Evolutionary conservation across 2,329 filamentous ascomycete genomes (phyloP).

Genomic region (Westerdykella ornata): DNA sequence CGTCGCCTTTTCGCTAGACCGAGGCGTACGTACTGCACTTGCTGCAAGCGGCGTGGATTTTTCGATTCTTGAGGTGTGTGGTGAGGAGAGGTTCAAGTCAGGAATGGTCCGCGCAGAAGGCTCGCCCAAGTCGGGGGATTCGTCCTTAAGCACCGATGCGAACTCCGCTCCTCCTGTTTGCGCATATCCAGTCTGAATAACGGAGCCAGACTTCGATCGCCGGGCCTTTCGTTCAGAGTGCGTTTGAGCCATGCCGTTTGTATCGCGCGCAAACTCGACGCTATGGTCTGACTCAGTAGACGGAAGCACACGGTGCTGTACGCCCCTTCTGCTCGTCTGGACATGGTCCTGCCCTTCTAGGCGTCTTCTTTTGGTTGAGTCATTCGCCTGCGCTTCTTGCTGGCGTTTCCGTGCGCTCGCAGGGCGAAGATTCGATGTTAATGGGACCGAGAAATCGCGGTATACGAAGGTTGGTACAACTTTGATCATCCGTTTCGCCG

Average conservation of each 20-base stretch:
- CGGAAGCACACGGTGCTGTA: constrained; percentile 23
- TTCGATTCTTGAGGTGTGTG: constrained; percentile 2
- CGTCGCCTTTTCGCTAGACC: background rate
- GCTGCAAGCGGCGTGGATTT: background rate
- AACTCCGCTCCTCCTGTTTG: constrained; percentile 20
- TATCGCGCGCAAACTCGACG: constrained; percentile 39
- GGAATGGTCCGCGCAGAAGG: constrained; percentile 3
- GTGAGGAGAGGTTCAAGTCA: constrained; percentile 6
- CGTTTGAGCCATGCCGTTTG: background rate
- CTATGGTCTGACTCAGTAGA: constrained; percentile 20
- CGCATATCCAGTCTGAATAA: constrained; percentile 12
- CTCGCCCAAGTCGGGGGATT: constrained; percentile 20
- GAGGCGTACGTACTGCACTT: background rate
- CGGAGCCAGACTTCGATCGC: constrained; percentile 16
- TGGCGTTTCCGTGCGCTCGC: constrained; percentile 17
- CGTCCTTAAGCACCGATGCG: constrained; percentile 15
- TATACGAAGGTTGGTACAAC: constrained; percentile 24
- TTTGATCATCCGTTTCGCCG: constrained; percentile 23
- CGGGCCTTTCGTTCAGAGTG: background rate
- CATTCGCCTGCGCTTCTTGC: constrained; percentile 8
- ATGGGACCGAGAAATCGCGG: constrained; percentile 29
- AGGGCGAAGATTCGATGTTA: constrained; percentile 26
- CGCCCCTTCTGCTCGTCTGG: constrained; percentile 7
- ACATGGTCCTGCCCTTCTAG: constrained; percentile 13
- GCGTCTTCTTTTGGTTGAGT: constrained; percentile 20